These are phyloP conservation scores for Fusarium gaditjirri DNA, from an alignment of 2,329 filamentous ascomycete genomes.

Conservation along the genomic window DNA sequence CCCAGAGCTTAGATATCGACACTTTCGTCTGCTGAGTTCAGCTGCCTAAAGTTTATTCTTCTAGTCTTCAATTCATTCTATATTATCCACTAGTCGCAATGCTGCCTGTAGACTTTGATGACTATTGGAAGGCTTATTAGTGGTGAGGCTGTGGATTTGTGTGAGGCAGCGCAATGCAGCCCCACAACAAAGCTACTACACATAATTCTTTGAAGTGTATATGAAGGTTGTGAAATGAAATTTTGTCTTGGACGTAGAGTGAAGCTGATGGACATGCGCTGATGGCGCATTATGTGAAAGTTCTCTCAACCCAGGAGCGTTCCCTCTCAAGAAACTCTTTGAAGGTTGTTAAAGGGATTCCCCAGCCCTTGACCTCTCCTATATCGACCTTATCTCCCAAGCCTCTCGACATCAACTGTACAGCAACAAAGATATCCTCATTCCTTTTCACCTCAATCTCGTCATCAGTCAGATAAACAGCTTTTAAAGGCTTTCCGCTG, in stretches of 20 bases:
- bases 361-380: background rate
- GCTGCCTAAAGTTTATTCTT: background rate
- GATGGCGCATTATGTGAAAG: background rate
- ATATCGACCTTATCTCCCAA: constrained; percentile 1
- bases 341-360: background rate
- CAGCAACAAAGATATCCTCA: background rate
- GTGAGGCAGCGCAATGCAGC: background rate
- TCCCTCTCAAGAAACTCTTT: background rate
- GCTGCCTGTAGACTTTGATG: background rate
- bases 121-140: background rate
- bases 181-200: too few species aligned
- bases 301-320: background rate
- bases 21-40: too few species aligned
- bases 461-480: background rate
- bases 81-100: background rate
- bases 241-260: too few species aligned
- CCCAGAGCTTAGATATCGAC: too few species aligned
- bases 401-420: background rate
- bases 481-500: background rate
- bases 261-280: accelerated
- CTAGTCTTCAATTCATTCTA: too few species aligned
- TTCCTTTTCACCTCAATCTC: background rate
- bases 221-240: background rate
- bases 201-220: background rate
- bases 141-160: background rate